Conservation (phyloP, 2,329 filamentous ascomycete species). For the Fusarium anguioides region DNA sequence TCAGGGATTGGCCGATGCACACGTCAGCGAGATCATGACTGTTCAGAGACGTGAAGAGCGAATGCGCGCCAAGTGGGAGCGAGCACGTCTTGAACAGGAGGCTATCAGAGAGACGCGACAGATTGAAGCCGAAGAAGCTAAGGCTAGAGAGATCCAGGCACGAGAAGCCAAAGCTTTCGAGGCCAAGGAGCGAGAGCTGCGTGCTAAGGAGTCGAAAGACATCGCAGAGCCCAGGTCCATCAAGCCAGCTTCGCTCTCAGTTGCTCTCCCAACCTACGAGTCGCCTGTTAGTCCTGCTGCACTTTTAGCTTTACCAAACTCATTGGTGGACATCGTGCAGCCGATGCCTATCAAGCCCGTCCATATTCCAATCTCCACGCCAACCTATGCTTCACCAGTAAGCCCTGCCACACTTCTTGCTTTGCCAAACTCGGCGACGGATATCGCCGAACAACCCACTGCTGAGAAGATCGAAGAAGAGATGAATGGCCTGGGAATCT, state of each 20-base stretch:
- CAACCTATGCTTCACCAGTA: constrained; percentile 51
- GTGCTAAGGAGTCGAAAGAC: constrained; percentile 11
- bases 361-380: neutral
- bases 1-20: constrained; percentile 69
- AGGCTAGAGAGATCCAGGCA: constrained; percentile 37
- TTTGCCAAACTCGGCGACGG: constrained; percentile 63
- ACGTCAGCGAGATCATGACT: constrained; percentile 87
- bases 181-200: constrained; percentile 12
- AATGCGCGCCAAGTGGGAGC: constrained; percentile 86
- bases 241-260: constrained; percentile 2
- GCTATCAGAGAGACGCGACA: constrained; percentile 77
- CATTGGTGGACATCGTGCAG: constrained; percentile 42
- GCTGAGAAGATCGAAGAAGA: neutral
- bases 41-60: constrained; percentile 81
- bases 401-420: constrained; percentile 60
- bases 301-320: constrained; percentile 68
- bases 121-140: constrained; percentile 55
- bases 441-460: neutral
- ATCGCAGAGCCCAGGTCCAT: constrained; percentile 1
- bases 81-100: constrained; percentile 88
- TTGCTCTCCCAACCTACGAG: neutral
- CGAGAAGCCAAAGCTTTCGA: constrained; percentile 28
- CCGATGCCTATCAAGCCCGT: constrained; percentile 4
- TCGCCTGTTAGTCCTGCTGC: constrained; percentile 58
- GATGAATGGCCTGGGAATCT: constrained; percentile 8